Evolutionary conservation across 805 yeast species (phyloP).

Genomic region (Scheffersomyces stipitis): DNA sequence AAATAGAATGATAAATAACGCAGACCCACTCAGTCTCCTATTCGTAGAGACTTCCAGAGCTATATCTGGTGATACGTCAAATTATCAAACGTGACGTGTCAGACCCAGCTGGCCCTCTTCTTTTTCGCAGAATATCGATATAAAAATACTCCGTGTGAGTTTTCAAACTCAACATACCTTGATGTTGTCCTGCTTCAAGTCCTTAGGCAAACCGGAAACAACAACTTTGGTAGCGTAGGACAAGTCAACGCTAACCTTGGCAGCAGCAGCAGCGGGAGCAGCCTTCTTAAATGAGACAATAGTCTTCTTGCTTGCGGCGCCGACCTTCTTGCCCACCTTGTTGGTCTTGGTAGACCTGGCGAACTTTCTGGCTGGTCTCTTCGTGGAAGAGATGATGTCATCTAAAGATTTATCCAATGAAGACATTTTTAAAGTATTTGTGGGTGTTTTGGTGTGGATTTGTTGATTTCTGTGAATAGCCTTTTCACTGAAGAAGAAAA

Average conservation of each 20-base stretch:
- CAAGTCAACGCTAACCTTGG: conserved; percentile 35
- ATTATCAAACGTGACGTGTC: too few relatives aligned
- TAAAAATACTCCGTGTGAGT: conserved; percentile 16
- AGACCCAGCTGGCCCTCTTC: too few relatives aligned
- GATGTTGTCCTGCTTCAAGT: conserved; percentile 78
- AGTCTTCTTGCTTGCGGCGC: conserved; percentile 30
- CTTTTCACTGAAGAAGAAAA: too few relatives aligned
- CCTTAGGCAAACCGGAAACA: conserved; percentile 80
- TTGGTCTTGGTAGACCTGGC: conserved; percentile 26
- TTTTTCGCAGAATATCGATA: neutral
- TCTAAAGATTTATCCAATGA: conserved; percentile 91
- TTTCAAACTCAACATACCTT: conserved; percentile 63
- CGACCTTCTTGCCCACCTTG: conserved; percentile 39
- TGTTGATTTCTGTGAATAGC: too few relatives aligned
- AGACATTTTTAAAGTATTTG: conserved; percentile 52
- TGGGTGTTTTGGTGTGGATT: neutral
- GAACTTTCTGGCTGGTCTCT: conserved; percentile 25
- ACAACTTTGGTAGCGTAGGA: conserved; percentile 76
- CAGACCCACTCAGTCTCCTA: too few relatives aligned
- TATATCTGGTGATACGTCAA: too few relatives aligned
- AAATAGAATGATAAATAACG: too few relatives aligned
- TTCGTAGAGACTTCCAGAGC: too few relatives aligned
- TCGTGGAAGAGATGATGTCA: conserved; percentile 78
- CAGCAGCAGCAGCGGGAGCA: conserved; percentile 16
- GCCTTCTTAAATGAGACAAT: conserved; percentile 32